Percentiles rank a stretch among this genome's conserved stretches.
Conservation (phyloP, 2,329 filamentous ascomycete genomes). For the Calonectria multiphialidica region DNA sequence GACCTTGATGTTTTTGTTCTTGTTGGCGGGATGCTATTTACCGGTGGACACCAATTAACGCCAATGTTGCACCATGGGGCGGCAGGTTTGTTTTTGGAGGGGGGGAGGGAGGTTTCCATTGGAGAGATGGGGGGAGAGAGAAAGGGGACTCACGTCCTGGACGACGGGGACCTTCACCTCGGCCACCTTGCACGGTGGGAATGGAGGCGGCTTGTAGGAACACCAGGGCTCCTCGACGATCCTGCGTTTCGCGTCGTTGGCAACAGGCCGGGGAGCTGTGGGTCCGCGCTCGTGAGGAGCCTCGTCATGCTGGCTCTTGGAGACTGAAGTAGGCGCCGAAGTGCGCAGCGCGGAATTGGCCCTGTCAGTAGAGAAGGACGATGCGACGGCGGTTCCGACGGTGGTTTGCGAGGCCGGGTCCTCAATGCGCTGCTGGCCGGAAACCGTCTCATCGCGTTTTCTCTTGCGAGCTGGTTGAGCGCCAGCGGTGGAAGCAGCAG, state of each 20-base stretch:
- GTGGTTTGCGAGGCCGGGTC: conserved; percentile 37
- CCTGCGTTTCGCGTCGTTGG: conserved; percentile 83
- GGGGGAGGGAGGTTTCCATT: too few relatives aligned
- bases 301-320: conserved; percentile 73
- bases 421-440: neutral
- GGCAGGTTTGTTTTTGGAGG: neutral
- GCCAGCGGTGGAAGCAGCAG: neutral
- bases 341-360: conserved; percentile 77
- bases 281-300: conserved; percentile 88
- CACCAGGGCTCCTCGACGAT: conserved; percentile 82
- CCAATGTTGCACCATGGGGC: neutral
- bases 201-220: conserved; percentile 87
- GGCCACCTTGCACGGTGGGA: conserved; percentile 46
- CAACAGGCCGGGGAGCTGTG: conserved; percentile 83
- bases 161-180: neutral
- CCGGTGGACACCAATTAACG: neutral
- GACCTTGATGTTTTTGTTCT: conserved; percentile 54
- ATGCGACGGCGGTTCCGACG: conserved; percentile 81
- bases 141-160: neutral
- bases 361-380: conserved; percentile 75
- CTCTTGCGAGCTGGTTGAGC: neutral
- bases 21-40: conserved; percentile 62
- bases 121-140: neutral
- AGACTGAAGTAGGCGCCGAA: conserved; percentile 77
- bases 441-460: neutral